Percentiles rank a stretch among this genome's conserved stretches.
Conservation (phyloP, 2,329 filamentous ascomycete species). For the Botrytis sinoallii region DNA sequence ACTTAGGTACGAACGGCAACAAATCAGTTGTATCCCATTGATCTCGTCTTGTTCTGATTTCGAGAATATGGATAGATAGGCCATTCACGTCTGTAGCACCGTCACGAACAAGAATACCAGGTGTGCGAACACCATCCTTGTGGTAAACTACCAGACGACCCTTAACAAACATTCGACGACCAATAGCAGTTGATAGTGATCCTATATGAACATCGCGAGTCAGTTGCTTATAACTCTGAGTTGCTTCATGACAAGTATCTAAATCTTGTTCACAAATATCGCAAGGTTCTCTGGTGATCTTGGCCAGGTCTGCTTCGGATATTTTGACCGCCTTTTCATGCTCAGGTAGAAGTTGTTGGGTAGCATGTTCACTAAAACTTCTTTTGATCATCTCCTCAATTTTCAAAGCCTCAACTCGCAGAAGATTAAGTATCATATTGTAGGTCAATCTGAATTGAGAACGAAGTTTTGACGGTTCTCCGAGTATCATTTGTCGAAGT, state of each 20-base stretch:
- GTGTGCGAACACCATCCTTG: constrained; percentile 77
- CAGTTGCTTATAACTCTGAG: constrained; percentile 75
- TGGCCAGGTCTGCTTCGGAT: constrained; percentile 86
- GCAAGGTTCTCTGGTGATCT: constrained; percentile 83
- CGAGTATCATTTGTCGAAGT: constrained; percentile 89
- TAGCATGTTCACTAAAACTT: constrained; percentile 97
- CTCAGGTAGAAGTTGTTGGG: constrained; percentile 87
- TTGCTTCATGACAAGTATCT: constrained; percentile 75
- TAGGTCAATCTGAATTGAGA: constrained; percentile 97
- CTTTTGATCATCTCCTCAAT: constrained; percentile 99
- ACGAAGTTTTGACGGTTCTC: constrained; percentile 88
- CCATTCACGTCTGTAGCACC: constrained; percentile 62
- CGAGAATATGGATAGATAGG: constrained; percentile 73
- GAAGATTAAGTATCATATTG: constrained; percentile 97
- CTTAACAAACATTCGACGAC: constrained; percentile 72
- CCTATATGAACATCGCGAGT: constrained; percentile 77
- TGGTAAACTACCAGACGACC: constrained; percentile 81
- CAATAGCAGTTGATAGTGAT: constrained; percentile 75
- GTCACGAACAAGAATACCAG: constrained; percentile 76
- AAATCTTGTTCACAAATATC: constrained; percentile 76
- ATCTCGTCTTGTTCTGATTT: constrained; percentile 66
- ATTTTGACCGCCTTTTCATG: constrained; percentile 93
- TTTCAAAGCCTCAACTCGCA: constrained; percentile 93
- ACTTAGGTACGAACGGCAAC: constrained; percentile 73
- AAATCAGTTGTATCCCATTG: constrained; percentile 78